Conservation (phyloP, 2,329 filamentous ascomycete genomes). For the Sarocladium kiliense region DNA sequence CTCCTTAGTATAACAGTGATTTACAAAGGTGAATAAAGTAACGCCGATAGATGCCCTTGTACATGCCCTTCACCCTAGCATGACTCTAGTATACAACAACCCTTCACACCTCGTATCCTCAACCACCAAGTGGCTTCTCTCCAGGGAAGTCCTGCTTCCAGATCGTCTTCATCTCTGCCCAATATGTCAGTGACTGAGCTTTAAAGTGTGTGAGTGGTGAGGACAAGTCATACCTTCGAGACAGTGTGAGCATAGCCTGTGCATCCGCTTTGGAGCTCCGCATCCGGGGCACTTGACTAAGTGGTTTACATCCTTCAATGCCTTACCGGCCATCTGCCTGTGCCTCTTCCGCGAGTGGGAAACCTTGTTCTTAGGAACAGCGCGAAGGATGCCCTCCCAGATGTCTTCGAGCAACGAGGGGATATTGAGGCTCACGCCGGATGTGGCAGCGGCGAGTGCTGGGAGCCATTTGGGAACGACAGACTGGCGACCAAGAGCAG, state of each 20-base stretch:
- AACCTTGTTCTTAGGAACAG: conserved; percentile 98
- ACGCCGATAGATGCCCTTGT: conserved; percentile 3
- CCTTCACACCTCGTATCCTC: not conserved
- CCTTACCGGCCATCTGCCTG: conserved; percentile 93
- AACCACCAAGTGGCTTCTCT: conserved; percentile 23
- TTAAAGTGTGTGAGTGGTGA: not conserved
- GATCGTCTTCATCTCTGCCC: conserved; percentile 40
- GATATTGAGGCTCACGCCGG: conserved; percentile 51
- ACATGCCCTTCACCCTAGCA: conserved; percentile 2
- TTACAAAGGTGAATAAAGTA: conserved; percentile 3
- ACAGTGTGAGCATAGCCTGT: conserved; percentile 84
- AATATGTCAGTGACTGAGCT: conserved; percentile 11
- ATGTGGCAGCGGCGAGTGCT: conserved; percentile 52
- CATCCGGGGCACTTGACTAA: conserved; percentile 88
- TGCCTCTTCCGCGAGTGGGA: conserved; percentile 93
- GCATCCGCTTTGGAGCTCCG: conserved; percentile 80
- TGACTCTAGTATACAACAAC: conserved; percentile 6
- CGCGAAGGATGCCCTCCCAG: conserved; percentile 88
- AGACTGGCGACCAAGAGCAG: not conserved
- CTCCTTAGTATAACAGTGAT: not conserved
- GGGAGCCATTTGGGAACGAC: conserved; percentile 26
- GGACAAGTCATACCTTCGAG: conserved; percentile 62
- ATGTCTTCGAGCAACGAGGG: conserved; percentile 68
- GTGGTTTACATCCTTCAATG: conserved; percentile 80
- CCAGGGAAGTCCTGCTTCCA: conserved; percentile 34